Percentiles rank a stretch among this genome's conserved stretches.
Evolutionary conservation across 1,284 basidiomycete genomes (phyloP).

Genomic region (Hypsizygus ulmarius): DNA sequence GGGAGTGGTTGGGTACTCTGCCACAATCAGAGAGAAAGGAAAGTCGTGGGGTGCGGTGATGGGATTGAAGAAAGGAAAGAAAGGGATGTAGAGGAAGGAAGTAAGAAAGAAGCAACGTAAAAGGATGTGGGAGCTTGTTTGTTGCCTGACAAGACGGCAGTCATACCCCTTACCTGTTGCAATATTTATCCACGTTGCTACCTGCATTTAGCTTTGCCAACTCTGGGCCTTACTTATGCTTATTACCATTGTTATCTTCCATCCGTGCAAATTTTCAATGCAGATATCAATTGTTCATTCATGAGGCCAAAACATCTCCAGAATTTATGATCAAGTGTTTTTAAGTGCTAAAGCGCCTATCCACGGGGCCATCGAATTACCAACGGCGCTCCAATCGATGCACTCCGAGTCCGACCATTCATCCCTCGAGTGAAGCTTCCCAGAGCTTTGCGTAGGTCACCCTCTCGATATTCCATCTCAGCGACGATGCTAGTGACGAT

Average conservation of each 20-base stretch:
- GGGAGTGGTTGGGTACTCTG: slow-evolving; percentile 4
- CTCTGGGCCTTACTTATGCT: not conserved
- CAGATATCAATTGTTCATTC: not conserved
- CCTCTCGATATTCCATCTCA: too few species aligned
- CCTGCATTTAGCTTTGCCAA: slow-evolving; percentile 3
- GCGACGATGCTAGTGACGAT: too few species aligned
- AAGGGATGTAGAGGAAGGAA: slow-evolving; percentile 4
- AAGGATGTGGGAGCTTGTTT: slow-evolving; percentile 2
- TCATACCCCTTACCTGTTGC: slow-evolving; percentile 1
- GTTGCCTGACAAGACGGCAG: slow-evolving; percentile 1
- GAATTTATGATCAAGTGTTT: too few species aligned
- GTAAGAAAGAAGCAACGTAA: not conserved
- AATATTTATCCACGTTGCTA: slow-evolving; percentile 8
- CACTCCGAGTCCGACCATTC: too few species aligned
- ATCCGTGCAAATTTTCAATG: not conserved
- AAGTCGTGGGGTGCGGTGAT: slow-evolving; percentile 2
- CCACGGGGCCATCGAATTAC: too few species aligned
- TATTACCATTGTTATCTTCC: not conserved
- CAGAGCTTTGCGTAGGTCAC: too few species aligned
- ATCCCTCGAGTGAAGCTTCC: too few species aligned
- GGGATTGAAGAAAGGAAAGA: slow-evolving; percentile 6
- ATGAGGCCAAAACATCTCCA: too few species aligned
- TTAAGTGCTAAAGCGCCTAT: too few species aligned
- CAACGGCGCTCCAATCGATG: too few species aligned
- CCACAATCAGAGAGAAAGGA: slow-evolving; percentile 14